Evolutionary conservation across 1,284 basidiomycete species (phyloP).

Genomic region (Fomitiporia mediterranea): DNA sequence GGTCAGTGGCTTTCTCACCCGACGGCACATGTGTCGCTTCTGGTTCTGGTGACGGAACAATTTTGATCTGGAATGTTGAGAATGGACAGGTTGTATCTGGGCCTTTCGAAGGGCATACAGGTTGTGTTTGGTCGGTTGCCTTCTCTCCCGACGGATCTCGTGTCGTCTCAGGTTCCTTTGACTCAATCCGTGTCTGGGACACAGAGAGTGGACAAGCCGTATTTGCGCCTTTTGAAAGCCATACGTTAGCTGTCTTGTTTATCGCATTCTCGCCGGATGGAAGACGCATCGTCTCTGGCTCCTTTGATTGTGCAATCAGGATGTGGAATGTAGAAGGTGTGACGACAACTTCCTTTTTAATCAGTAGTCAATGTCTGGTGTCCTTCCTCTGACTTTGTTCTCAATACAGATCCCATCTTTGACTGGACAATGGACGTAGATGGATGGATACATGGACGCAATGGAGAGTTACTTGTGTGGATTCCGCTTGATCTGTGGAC

Average conservation of each 20-base stretch:
- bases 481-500: constrained; percentile 3
- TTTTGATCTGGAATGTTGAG: not conserved
- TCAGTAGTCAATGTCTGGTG: too few relatives aligned
- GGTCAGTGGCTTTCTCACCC: not conserved
- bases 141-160: constrained; percentile 6
- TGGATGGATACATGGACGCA: not conserved
- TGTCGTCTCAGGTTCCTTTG: constrained; percentile 1
- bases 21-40: not conserved
- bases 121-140: not conserved
- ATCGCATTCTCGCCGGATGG: too few relatives aligned
- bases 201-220: not conserved
- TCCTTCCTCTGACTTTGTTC: too few relatives aligned
- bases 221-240: too few relatives aligned
- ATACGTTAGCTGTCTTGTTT: not conserved
- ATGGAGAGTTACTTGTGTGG: not conserved
- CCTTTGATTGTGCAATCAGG: not conserved
- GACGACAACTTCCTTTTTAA: too few relatives aligned
- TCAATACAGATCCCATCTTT: too few relatives aligned
- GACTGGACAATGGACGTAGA: not conserved
- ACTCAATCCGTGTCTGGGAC: constrained; percentile 12
- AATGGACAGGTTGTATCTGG: not conserved
- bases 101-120: not conserved
- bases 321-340: too few relatives aligned
- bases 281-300: not conserved
- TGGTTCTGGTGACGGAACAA: not conserved